Percentiles rank a stretch among this genome's conserved stretches.
Evolutionary conservation across 371 early-diverging fungal species (phyloP).

Genomic region (Rhizomucor pusillus): DNA sequence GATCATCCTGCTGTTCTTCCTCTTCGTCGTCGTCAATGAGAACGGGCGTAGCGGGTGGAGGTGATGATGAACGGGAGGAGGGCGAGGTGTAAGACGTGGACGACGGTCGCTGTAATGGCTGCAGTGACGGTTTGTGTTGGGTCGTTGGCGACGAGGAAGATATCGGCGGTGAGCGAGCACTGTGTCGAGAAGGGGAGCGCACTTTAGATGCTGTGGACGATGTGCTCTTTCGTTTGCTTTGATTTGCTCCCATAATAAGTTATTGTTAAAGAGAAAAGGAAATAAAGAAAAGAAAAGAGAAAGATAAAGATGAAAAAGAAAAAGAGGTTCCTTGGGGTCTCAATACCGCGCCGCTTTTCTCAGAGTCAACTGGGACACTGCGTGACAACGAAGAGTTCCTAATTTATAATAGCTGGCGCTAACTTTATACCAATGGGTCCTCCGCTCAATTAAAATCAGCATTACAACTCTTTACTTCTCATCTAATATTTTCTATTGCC

Average conservation of each 20-base stretch:
- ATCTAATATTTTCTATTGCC: no score
- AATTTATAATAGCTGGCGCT: conserved; percentile 3
- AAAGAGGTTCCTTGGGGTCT: background rate
- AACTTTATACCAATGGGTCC: conserved; percentile 2
- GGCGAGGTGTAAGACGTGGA: no score
- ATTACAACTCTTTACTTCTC: background rate
- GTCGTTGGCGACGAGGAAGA: background rate
- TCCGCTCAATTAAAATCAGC: background rate
- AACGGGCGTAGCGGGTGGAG: background rate
- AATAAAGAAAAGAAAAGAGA: conserved; percentile 7
- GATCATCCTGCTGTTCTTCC: background rate
- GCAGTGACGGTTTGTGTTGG: background rate
- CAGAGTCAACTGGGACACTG: conserved; percentile 7
- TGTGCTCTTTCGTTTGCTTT: conserved; percentile 6
- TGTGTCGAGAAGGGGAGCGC: background rate
- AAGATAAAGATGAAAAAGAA: background rate
- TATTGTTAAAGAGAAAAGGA: background rate
- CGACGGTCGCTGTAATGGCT: background rate
- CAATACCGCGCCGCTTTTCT: conserved; percentile 3
- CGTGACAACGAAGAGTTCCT: conserved; percentile 4
- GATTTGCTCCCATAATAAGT: conserved; percentile 11
- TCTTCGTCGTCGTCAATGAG: conserved; percentile 1
- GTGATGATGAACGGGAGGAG: background rate
- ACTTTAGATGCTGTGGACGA: background rate
- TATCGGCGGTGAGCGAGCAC: background rate